Evolutionary conservation across 2,329 filamentous ascomycete genomes (phyloP), one percentile per base, ranked within the genome.

Genomic region (Lachnellula cervina): DNA sequence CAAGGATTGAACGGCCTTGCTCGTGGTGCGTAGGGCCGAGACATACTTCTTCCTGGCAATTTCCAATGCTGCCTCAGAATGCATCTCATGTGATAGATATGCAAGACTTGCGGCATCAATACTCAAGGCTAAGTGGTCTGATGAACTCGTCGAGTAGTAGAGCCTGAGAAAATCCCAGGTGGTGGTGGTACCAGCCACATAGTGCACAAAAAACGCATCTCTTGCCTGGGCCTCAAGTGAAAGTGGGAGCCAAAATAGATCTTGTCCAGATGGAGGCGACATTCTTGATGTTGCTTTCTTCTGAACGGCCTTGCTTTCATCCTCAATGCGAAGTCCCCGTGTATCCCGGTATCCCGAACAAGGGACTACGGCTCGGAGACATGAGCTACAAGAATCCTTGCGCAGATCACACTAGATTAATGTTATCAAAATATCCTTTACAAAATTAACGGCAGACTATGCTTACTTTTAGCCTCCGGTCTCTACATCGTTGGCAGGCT

Each of bases 61-160:
- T 5, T 7, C n/a, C 2, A 54, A 13, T n/a, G 49, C 49, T 17
- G 46, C 40, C 11, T 52, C 32, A 5, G 59, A 59, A 17, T 55
- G 43, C 8, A 55, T 44, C 38, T 57, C 43, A 16, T 54, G 52
- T 14, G 47, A 57, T 21, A 62, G 46, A 28, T 56, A 62, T 38
- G 57, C 59, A 17, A 62, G 53, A 44, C 61, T 63, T 13, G 59
- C 57, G 13, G 61, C 61, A 49, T 60, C 57, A 35, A 63, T 55
- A 21, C 49, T 50, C 11, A 52, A 23, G 5, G 47, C 50, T 8
- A 61, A 40, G 35, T 54, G 51, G 19, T 51, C 34, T 19, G 57
- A 54, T 1, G 49, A 21, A 23, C 45, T 53, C 4, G 17, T 28
- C 11, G 54, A 34, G 13, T 51, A 21, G 28, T 56, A 60, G 35